Evolutionary conservation across 805 yeast genomes (phyloP).

Genomic region (Candida nemodendra): DNA sequence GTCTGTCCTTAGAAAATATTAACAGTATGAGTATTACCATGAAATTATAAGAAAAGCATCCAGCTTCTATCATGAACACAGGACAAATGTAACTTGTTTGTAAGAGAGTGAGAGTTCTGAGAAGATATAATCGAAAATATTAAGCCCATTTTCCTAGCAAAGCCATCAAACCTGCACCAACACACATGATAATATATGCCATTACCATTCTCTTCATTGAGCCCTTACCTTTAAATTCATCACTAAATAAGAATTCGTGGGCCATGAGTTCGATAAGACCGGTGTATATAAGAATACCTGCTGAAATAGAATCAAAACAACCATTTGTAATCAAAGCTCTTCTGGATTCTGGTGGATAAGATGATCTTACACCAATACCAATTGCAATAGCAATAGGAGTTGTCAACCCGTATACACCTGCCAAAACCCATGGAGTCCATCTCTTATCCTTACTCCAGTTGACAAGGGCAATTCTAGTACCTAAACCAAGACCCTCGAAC

Average conservation of each 20-base stretch:
- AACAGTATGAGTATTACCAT: too few species aligned
- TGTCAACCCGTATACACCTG: slow-evolving; percentile 49
- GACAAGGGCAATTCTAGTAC: slow-evolving; percentile 66
- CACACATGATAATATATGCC: slow-evolving; percentile 54
- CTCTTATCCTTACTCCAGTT: slow-evolving; percentile 43
- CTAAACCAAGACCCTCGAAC: slow-evolving; percentile 85
- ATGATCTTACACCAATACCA: slow-evolving; percentile 70
- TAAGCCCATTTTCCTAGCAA: slow-evolving; percentile 73
- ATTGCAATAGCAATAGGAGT: slow-evolving; percentile 78
- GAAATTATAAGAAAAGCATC: not conserved
- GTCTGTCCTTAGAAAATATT: too few species aligned
- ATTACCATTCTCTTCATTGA: slow-evolving; percentile 49
- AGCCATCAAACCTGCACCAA: slow-evolving; percentile 79
- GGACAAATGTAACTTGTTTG: too few species aligned
- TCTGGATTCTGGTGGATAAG: slow-evolving; percentile 59
- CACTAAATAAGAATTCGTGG: slow-evolving; percentile 64
- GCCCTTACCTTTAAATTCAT: slow-evolving; percentile 59
- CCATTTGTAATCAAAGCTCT: slow-evolving; percentile 67
- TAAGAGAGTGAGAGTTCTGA: too few species aligned
- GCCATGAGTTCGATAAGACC: slow-evolving; percentile 81
- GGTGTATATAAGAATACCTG: slow-evolving; percentile 76
- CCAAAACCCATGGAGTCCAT: slow-evolving; percentile 58
- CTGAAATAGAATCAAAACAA: slow-evolving; percentile 68
- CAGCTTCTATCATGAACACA: too few species aligned
- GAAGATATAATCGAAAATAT: too few species aligned